Evolutionary conservation across 2,329 filamentous ascomycete genomes (phyloP).

Genomic region (Sporothrix brasiliensis): DNA sequence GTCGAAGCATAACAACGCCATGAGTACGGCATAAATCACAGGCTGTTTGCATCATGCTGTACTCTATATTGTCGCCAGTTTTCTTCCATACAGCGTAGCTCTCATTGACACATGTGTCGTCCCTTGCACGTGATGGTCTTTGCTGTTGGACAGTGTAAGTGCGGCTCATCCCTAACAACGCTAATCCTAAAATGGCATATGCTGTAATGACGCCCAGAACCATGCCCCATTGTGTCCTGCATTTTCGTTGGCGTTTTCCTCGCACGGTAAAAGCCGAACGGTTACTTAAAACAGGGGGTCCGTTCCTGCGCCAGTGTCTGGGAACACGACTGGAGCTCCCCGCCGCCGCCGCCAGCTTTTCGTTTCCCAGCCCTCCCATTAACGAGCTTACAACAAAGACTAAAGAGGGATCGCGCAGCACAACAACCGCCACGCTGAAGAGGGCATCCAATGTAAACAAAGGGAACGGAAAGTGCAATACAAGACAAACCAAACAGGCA

Average conservation of each 20-base stretch:
- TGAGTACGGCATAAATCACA: too few species aligned
- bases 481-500: too few species aligned
- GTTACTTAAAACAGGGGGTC: conserved; percentile 17
- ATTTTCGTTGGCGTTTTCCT: background rate
- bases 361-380: background rate
- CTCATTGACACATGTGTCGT: too few species aligned
- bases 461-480: background rate
- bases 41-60: too few species aligned
- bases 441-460: conserved; percentile 15
- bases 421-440: background rate
- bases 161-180: background rate
- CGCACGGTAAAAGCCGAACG: conserved; percentile 12
- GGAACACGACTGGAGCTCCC: background rate
- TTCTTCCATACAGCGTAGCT: too few species aligned
- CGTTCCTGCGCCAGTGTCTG: background rate
- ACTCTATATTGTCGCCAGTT: too few species aligned
- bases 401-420: background rate
- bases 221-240: background rate
- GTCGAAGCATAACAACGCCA: too few species aligned
- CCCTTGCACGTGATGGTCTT: background rate
- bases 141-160: conserved; percentile 3
- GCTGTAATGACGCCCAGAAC: background rate
- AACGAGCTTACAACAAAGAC: conserved; percentile 12
- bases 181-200: conserved; percentile 4
- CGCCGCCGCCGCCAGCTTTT: conserved; percentile 22